Conservation (phyloP, 2,329 filamentous ascomycete species). For the Monilinia fructicola region DNA sequence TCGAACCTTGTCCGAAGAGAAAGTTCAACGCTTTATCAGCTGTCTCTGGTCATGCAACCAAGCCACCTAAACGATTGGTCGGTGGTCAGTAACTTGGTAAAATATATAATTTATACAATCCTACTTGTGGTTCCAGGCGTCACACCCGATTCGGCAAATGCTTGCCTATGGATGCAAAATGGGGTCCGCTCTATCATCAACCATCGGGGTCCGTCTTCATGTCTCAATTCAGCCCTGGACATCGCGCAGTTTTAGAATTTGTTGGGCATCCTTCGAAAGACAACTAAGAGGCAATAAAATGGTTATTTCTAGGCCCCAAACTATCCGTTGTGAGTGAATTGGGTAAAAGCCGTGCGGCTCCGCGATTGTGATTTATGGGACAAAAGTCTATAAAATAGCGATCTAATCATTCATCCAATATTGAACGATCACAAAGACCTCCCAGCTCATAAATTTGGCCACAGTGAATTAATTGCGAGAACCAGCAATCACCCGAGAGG, state of each 20-base stretch:
- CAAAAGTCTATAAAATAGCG: neutral
- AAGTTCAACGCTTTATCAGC: neutral
- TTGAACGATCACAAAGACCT: neutral
- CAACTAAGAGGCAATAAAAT: neutral
- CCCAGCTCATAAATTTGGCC: neutral
- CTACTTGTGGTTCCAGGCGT: slow-evolving; percentile 23
- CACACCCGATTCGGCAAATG: slow-evolving; percentile 21
- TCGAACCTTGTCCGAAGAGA: neutral
- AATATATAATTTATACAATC: too few relatives aligned
- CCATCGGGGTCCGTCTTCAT: neutral
- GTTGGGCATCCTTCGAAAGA: neutral
- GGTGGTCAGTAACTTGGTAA: neutral
- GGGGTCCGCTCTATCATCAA: slow-evolving; percentile 10
- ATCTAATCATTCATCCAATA: neutral
- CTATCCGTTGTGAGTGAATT: neutral
- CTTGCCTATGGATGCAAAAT: slow-evolving; percentile 21
- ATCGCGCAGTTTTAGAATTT: neutral
- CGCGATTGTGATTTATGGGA: neutral
- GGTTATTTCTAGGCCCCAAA: neutral
- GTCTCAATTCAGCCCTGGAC: slow-evolving; percentile 1
- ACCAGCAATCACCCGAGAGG: neutral
- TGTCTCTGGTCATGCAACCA: neutral
- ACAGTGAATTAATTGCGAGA: neutral
- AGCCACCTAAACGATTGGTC: neutral
- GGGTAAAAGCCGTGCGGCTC: neutral